A percentile compares a stretch with the other conserved stretches of the same genome.
These are phyloP conservation scores for Pachysandra terminalis DNA, from an alignment of 164 flowering plant species.

Conservation along the genomic window DNA sequence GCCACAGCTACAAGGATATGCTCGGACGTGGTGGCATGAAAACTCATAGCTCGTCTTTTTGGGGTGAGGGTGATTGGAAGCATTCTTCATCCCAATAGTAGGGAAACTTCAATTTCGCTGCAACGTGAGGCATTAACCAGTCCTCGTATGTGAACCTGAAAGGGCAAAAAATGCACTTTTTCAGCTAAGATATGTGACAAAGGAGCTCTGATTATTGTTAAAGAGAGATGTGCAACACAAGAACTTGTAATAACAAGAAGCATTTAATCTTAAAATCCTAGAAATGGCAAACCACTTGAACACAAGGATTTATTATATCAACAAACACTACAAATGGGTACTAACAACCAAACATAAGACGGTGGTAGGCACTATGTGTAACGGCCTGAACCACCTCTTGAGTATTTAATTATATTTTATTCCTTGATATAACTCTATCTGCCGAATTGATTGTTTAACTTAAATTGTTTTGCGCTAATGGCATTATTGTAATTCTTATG, in stretches of 20 bases:
- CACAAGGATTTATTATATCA: too few species aligned
- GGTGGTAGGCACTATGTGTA: too few species aligned
- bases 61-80: constrained; percentile 34
- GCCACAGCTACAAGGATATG: not conserved
- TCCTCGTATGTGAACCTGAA: constrained; percentile 79
- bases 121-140: constrained; percentile 91
- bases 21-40: not conserved
- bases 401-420: too few species aligned
- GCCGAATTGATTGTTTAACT: too few species aligned
- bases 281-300: too few species aligned
- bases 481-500: too few species aligned
- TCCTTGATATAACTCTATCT: too few species aligned
- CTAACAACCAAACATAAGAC: too few species aligned
- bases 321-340: too few species aligned
- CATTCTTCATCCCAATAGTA: constrained; percentile 85
- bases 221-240: not conserved
- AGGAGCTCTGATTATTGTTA: not conserved
- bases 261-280: too few species aligned
- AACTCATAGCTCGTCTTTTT: constrained; percentile 72
- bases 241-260: not conserved
- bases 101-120: constrained; percentile 81
- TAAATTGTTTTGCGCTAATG: too few species aligned
- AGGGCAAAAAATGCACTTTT: not conserved
- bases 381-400: too few species aligned
- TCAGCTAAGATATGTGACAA: not conserved